Evolutionary conservation across 2,329 filamentous ascomycete species (phyloP), one percentile per base, ranked within the genome.

Genomic region (Aspergillus sp.): DNA sequence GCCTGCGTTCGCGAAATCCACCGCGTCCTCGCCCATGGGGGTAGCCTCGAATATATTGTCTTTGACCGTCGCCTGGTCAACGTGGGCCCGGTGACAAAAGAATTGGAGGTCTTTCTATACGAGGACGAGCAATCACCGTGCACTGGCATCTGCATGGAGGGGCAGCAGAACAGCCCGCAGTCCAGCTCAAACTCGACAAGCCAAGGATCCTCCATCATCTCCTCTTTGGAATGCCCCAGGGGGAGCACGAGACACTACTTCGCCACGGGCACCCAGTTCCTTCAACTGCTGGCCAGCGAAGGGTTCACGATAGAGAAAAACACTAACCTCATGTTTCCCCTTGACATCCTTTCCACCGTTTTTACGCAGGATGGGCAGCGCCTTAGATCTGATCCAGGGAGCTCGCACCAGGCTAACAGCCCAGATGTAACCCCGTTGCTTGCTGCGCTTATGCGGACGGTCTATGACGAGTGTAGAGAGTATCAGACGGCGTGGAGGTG

Each of bases 381-480:
- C 3, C 19, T 25, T 5, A 19, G 23, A 30, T 17, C 13, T 9
- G 17, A 47, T 31, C 53, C 30, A 15, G 41, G 5, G 22, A 23
- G 28, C 41, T 47, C 53, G 25, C 6, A 28, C 13, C 4, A 25
- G 51, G 13, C 11, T 45, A 3, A n/a, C 46, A 8, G 17, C 22
- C 30, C 41, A 19, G 53, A 55, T 23, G 53, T 46, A 19, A 28
- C 53, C 28, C 30, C 53, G 15, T n/a, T 55, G 53, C 53, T 55
- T n/a, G 38, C 34, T 7, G 46, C 53, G 2, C 30, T 55, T 22
- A 55, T 55, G 15, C 46, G 46, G 53, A 55, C 23, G 53, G 19
- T 55, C 19, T n/a, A 55, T 41, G 38, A 55, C n/a, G 53, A 55
- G 53, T 46, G 53, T 47, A 55, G 41, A 47, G 38, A 41, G 23